Conservation (phyloP, 2,329 filamentous ascomycete genomes). For the Stromatinia cepivora region DNA sequence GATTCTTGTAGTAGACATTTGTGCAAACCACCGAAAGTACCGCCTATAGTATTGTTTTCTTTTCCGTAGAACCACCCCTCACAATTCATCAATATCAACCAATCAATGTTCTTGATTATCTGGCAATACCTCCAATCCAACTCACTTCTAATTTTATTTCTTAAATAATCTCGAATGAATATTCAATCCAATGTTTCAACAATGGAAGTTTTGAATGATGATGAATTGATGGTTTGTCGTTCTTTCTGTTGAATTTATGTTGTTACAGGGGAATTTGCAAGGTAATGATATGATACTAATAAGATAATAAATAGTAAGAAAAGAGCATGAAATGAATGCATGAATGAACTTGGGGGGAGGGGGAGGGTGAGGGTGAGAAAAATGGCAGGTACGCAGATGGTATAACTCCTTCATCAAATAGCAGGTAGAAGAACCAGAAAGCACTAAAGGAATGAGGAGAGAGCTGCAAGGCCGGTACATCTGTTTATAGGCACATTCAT, state of each 20-base stretch:
- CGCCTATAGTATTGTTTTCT: background rate
- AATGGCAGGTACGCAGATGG: background rate
- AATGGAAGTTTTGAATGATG: background rate
- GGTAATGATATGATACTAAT: background rate
- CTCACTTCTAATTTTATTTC: background rate
- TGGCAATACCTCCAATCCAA: background rate
- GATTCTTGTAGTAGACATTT: conserved; percentile 16
- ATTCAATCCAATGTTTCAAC: background rate
- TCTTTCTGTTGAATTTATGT: background rate
- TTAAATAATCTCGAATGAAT: background rate
- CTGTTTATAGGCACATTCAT: background rate
- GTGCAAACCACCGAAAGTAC: background rate
- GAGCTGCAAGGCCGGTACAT: conserved; percentile 11
- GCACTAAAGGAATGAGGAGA: background rate
- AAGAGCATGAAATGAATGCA: background rate
- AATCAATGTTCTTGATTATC: conserved; percentile 13
- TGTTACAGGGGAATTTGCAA: background rate
- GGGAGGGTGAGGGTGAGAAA: background rate
- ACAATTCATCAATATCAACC: conserved; percentile 11
- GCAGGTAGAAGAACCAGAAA: background rate
- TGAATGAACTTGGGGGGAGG: background rate
- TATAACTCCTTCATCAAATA: background rate
- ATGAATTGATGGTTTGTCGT: background rate
- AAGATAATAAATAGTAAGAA: background rate
- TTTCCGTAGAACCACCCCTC: conserved; percentile 1